phyloP scores from a whole-genome alignment of 345 rosid species.

The Gossypium arboreum region DNA sequence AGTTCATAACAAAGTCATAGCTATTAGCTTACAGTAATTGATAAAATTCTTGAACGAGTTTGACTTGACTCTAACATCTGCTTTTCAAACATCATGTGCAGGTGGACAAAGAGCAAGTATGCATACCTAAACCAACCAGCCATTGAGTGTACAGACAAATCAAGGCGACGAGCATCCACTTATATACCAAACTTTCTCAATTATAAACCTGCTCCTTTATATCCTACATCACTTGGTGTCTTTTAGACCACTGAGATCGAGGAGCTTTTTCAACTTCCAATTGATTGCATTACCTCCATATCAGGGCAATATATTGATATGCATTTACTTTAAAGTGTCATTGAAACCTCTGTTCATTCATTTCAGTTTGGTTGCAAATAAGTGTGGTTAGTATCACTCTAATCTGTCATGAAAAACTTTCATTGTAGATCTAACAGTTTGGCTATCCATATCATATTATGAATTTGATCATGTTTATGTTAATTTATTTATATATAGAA shows the following conservation, averaged over 20 bases:
- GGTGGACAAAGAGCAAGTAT: conserved; percentile 96
- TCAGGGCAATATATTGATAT: not conserved
- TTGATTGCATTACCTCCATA: not conserved
- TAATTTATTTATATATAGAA: no score
- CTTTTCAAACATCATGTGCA: conserved; percentile 25
- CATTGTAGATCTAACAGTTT: not conserved
- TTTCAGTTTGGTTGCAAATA: not conserved
- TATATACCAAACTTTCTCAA: conserved; percentile 60
- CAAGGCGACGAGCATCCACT: conserved; percentile 43
- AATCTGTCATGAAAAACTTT: not conserved
- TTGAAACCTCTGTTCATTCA: not conserved
- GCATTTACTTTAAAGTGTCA: not conserved
- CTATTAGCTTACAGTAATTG: not conserved
- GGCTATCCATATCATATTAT: not conserved
- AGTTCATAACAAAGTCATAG: not conserved
- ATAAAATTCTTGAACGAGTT: not conserved
- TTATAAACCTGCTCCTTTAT: conserved; percentile 53
- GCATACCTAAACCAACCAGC: conserved; percentile 91
- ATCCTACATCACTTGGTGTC: conserved; percentile 60
- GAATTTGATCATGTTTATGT: no score
- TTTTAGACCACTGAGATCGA: conserved; percentile 21
- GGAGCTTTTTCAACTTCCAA: not conserved
- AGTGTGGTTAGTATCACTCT: not conserved
- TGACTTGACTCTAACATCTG: not conserved
- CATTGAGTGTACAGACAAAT: conserved; percentile 38